Base-by-base conservation (phyloP, 306 rosid species). In the Hippophae gyantsensis region DNA sequence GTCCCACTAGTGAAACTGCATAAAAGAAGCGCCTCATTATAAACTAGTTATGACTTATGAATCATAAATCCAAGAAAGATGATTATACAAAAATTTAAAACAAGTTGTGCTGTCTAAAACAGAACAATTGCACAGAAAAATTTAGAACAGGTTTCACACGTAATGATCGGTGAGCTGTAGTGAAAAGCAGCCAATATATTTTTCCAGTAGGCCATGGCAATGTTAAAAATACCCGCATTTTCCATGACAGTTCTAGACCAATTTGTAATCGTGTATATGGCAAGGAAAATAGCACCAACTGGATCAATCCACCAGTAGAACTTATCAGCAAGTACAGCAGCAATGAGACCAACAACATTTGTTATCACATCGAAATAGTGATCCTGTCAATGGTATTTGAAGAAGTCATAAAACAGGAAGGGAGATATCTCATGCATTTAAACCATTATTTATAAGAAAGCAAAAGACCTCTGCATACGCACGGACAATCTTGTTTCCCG, bases 281-380 rank as follows among this genome's bases (percentile, higher is more conserved):
- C 99, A 75, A 93, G 86, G 71, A 81, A 41, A 67, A 88, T 84
- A 66, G 99, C 99, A 59, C 99, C 99, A 32, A 63, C 6, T 3
- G 99, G 99, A 65, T 93, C 99, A 53, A 86, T 79, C 99, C 99
- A 93, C 99, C 99, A 93, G 62, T 71, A 80, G 72, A 45, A 82
- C 69, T 73, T 65, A 70, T 88, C 83, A 63, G 95, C 99, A 57
- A 93, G 90, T 61, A 88, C 80, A 12, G 99, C 99, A 8, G 99
- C 95, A 32, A 76, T 62, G 66, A 93, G 71, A 55, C 99, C 99
- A 42, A 86, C 84, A 9, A 93, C 78, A 61, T 93, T 93, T 47
- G 99, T 93, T 54, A 93, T 74, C 51, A 93, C 97, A 79, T 93
- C 99, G 32, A 93, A 93, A 74, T 83, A 86, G 67, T 93, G 99